Base-by-base conservation (phyloP, 208 protist genomes). In the Angomonas ambiguus region DNA sequence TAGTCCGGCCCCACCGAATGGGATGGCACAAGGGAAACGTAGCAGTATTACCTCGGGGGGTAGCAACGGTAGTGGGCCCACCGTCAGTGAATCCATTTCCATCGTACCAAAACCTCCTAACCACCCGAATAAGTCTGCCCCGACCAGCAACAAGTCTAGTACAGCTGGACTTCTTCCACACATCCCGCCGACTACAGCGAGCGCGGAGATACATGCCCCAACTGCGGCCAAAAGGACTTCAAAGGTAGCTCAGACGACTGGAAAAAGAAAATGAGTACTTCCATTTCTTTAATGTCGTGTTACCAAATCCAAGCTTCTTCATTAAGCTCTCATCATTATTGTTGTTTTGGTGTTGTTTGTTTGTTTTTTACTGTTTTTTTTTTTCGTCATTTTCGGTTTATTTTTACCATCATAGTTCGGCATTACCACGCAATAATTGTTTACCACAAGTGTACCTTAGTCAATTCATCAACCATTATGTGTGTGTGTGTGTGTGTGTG, bases 351-450 rank as follows among this genome's bases (percentile, higher is more conserved):
- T 2, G 2, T 38, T 59, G 10, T 45, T 62, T 45, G 25, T 62
- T 45, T 62, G 27, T 62, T 45, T 65, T 63, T 31, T 38, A 20
- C 59, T 61, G 30, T 48, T 63, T 51, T 70, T 70, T 56, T 58
- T 31, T 49, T 1, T 38, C n/a, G 22, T 69, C 65, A 31, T 16
- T 31, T 64, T 62, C 34, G 30, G 41, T 49, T 65, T 70, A 53
- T 64, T 18, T 56, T 58, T 61, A n/a, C 53, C 32, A 22, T 48
- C 45, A 42, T 48, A 6, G 8, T n/a, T 35, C 57, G 27, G 32
- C 49, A 18, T 27, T 27, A 8, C 24, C 24, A 5, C 24, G 24
- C 3, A n/a, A 27, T 34, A 27, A 24, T 27, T 67, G n/a, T n/a
- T 20, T 65, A 45, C 70, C 25, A 51, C n/a, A 5, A 45, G 28